Base-by-base conservation (phyloP, 768 basidiomycete genomes). In the Pleurotus tuoliensis region DNA sequence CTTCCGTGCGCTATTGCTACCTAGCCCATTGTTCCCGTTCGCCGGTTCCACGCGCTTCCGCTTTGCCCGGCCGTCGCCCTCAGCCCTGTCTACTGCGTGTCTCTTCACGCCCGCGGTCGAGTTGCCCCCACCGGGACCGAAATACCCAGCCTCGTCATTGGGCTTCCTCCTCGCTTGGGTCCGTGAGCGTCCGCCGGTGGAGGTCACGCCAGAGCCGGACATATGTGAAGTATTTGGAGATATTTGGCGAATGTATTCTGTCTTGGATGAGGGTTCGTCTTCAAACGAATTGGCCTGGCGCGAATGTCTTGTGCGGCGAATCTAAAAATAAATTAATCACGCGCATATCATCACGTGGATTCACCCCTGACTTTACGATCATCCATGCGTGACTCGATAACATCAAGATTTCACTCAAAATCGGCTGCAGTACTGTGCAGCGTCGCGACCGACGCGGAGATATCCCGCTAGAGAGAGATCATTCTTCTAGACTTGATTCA, bases 61-160 rank as follows among this genome's bases (percentile, higher is more conserved):
- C 70, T 92, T 91, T 53, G 78, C 76, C 48, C 89, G 76, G 13
- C 86, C 83, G 61, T 91, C 90, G n/a, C 86, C 87, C 6, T 90
- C 88, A 22, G 73, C 78, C 63, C 83, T 82, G 51, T 91, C 90
- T 15, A 65, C 73, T 0, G 88, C 89, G 45, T 82, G 81, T 61
- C 90, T 72, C 66, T 92, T 91, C 15, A 77, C 67, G 38, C 82
- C 82, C 13, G 75, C 65, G 2, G 68, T 68, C 12, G 73, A 71
- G 34, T 70, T 64, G n/a, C 71, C 62, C 5, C 73, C 69, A 49
- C 78, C 73, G 11, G 83, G 82, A 13, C 84, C 85, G 59, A 84
- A 80, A 68, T 90, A 90, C 18, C 87, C 77, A 13, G 86, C 84
- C 66, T 90, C 86, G 57, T 87, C 86, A 65, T 82, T 84, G 39